Percentiles rank a stretch among this genome's conserved stretches.
Conservation (phyloP, 2,329 filamentous ascomycete genomes). For the Cercospora sp. region DNA sequence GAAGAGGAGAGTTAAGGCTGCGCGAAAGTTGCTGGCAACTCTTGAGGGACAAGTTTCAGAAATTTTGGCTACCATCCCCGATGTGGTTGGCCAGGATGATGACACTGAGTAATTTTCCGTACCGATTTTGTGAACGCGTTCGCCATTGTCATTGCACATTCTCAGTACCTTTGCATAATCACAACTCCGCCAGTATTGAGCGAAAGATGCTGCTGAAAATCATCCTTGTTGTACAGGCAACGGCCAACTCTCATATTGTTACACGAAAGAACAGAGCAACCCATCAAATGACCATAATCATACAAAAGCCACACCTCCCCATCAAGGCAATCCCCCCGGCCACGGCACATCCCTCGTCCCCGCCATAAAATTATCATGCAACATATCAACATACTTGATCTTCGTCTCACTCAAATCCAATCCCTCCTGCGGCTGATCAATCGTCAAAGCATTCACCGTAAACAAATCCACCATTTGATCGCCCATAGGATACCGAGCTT, state of each 20-base stretch:
- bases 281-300: not conserved
- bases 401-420: slow-evolving; percentile 21
- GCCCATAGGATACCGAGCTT: not conserved
- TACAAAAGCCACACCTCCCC: not conserved
- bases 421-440: slow-evolving; percentile 22
- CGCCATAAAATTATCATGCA: slow-evolving; percentile 15
- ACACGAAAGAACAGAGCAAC: not conserved
- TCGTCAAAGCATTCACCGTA: slow-evolving; percentile 18
- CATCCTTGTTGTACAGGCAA: no score
- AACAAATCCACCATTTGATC: slow-evolving; percentile 4
- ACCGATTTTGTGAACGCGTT: no score
- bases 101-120: not conserved
- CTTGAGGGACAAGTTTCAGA: not conserved
- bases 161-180: no score
- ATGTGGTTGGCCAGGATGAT: no score
- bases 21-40: not conserved
- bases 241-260: not conserved
- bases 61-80: not conserved
- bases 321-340: not conserved
- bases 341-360: not conserved
- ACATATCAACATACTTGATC: slow-evolving; percentile 20
- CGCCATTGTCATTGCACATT: no score
- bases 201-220: no score
- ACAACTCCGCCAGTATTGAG: no score
- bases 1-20: not conserved